These are phyloP conservation scores for Xylariaceae sp. DNA, from an alignment of 2,329 filamentous ascomycete genomes.

Conservation along the genomic window DNA sequence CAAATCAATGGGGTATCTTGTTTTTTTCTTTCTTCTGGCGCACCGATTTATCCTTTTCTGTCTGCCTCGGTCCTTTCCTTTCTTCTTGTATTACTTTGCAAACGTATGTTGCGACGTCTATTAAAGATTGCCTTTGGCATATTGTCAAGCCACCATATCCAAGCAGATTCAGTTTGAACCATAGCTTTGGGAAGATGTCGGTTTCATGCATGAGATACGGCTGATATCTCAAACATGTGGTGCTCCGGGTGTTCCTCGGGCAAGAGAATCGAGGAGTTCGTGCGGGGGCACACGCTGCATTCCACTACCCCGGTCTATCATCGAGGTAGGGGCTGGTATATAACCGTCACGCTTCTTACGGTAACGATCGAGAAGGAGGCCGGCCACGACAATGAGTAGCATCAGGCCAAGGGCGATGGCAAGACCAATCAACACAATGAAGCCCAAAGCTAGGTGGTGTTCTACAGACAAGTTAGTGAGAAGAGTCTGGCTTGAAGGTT, in stretches of 20 bases:
- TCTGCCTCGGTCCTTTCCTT: conserved; percentile 5
- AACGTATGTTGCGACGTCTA: conserved; percentile 8
- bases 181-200: too few relatives aligned
- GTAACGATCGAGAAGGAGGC: conserved; percentile 68
- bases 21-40: conserved; percentile 1
- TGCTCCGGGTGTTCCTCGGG: conserved; percentile 42
- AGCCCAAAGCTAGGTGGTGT: conserved; percentile 62
- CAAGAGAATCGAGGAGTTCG: conserved; percentile 52
- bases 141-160: conserved; percentile 13
- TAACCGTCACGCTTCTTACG: conserved; percentile 77
- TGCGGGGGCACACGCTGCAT: conserved; percentile 57
- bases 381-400: conserved; percentile 69
- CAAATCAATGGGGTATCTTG: conserved; percentile 25
- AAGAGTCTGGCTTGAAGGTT: too few relatives aligned
- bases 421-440: conserved; percentile 74
- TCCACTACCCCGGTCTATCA: conserved; percentile 54
- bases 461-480: conserved; percentile 28
- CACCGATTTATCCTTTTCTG: conserved; percentile 11
- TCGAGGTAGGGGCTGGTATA: conserved; percentile 64
- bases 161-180: conserved; percentile 9
- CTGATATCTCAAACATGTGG: conserved; percentile 45
- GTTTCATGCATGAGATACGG: conserved; percentile 1
- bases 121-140: conserved; percentile 5
- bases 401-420: conserved; percentile 73
- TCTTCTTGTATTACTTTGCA: conserved; percentile 1